These are phyloP conservation scores for Pleurotus ostreatus DNA, from an alignment of 768 basidiomycete species.

Conservation along the genomic window DNA sequence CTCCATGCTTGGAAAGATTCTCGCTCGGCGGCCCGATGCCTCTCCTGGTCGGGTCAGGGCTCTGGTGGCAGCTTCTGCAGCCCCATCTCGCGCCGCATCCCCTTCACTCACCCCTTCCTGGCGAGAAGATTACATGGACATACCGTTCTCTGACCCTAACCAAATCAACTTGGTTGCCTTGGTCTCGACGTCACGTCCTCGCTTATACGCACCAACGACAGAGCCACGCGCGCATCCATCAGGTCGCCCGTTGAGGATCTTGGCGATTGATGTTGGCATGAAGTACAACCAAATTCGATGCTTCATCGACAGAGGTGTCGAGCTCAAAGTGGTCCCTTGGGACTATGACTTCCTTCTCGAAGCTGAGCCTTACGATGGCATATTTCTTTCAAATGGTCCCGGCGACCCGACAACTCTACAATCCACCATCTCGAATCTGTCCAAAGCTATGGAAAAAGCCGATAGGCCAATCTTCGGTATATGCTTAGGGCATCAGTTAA, in stretches of 20 bases:
- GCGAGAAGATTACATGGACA: conserved; percentile 79
- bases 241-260: conserved; percentile 75
- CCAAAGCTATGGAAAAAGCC: conserved; percentile 62
- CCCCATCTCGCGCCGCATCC: conserved; percentile 44
- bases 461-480: conserved; percentile 95
- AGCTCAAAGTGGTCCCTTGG: conserved; percentile 98
- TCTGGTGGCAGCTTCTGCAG: conserved; percentile 23
- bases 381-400: conserved; percentile 97
- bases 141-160: conserved; percentile 89
- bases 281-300: conserved; percentile 99
- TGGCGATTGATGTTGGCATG: conserved; percentile 98
- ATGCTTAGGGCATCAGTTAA: conserved; percentile 95
- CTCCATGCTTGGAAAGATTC: conserved; percentile 82
- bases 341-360: conserved; percentile 87
- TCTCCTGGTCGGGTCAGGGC: conserved; percentile 26
- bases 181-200: conserved; percentile 72
- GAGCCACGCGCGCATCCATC: conserved; percentile 66
- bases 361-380: conserved; percentile 80
- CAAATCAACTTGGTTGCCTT: conserved; percentile 84
- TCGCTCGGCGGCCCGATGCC: conserved; percentile 55
- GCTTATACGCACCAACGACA: conserved; percentile 59
- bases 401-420: conserved; percentile 90
- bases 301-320: conserved; percentile 87
- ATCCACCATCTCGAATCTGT: conserved; percentile 65
- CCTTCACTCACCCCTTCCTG: conserved; percentile 57